Conservation (phyloP, 768 basidiomycete genomes). For the Lentinula boryana region DNA sequence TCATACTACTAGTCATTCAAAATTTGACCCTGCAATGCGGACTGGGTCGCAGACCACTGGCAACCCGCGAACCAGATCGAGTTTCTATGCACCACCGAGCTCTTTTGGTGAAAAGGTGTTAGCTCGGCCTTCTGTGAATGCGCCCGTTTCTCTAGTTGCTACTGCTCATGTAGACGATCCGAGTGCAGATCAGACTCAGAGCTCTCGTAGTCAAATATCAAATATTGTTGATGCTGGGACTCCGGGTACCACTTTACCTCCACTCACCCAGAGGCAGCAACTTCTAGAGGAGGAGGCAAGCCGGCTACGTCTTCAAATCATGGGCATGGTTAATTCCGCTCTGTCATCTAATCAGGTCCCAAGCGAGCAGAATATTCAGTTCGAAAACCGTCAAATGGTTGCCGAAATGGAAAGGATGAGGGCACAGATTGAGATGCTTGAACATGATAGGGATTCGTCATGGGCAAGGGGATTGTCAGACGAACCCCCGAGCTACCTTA, state of each 20-base stretch:
- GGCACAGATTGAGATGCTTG: neutral
- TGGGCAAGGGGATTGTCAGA: constrained; percentile 4
- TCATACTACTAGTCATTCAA: neutral
- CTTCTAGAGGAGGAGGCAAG: neutral
- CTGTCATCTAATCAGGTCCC: neutral
- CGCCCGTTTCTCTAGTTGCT: neutral
- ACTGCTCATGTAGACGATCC: neutral
- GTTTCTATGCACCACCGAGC: neutral
- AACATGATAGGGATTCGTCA: neutral
- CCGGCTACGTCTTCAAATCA: constrained; percentile 3
- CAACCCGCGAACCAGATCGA: neutral
- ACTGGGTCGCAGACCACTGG: neutral
- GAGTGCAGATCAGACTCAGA: neutral
- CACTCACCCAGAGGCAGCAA: neutral
- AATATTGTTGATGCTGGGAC: neutral
- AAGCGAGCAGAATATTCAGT: neutral
- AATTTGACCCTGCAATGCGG: neutral
- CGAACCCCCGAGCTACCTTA: constrained; percentile 3
- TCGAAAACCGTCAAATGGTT: neutral
- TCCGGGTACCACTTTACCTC: neutral
- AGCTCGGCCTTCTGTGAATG: neutral
- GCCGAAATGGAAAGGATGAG: neutral
- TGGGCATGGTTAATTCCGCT: constrained; percentile 2
- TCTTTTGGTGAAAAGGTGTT: neutral
- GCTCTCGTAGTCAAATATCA: neutral